Evolutionary conservation across 305 asterid genomes (phyloP).

Genomic region (Fraxinus sp.): DNA sequence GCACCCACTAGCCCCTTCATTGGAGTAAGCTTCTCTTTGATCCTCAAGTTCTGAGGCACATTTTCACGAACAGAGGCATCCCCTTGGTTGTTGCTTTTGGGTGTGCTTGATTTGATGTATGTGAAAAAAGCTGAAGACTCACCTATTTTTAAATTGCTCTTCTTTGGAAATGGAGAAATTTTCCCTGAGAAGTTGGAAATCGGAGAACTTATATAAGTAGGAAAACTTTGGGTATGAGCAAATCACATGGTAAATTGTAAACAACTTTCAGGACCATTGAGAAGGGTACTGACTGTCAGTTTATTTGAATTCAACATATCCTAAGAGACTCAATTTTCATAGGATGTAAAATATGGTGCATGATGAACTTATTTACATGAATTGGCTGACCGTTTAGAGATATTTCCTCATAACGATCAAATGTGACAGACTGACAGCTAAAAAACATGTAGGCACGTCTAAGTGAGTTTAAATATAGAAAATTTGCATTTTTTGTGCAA

Average conservation of each 20-base stretch:
- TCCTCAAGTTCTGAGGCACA: slow-evolving; percentile 29
- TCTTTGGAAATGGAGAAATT: slow-evolving; percentile 51
- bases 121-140: slow-evolving; percentile 91
- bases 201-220: not conserved
- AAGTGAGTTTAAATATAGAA: not conserved
- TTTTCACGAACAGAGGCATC: slow-evolving; percentile 31
- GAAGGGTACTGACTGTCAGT: not conserved
- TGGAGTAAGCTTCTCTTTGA: slow-evolving; percentile 28
- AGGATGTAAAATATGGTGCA: not conserved
- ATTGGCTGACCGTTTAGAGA: not conserved
- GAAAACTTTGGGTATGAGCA: not conserved
- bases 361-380: not conserved
- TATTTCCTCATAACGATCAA: not conserved
- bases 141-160: slow-evolving; percentile 73
- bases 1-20: slow-evolving; percentile 29
- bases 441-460: not conserved
- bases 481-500: not conserved
- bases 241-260: not conserved
- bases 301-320: not conserved
- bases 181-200: slow-evolving; percentile 44
- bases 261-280: not conserved
- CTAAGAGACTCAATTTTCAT: not conserved
- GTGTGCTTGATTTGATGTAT: slow-evolving; percentile 67
- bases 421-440: not conserved
- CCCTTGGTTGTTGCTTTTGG: slow-evolving; percentile 41